phyloP scores from a whole-genome alignment of 345 rosid genomes.

The Garcia nutans region DNA sequence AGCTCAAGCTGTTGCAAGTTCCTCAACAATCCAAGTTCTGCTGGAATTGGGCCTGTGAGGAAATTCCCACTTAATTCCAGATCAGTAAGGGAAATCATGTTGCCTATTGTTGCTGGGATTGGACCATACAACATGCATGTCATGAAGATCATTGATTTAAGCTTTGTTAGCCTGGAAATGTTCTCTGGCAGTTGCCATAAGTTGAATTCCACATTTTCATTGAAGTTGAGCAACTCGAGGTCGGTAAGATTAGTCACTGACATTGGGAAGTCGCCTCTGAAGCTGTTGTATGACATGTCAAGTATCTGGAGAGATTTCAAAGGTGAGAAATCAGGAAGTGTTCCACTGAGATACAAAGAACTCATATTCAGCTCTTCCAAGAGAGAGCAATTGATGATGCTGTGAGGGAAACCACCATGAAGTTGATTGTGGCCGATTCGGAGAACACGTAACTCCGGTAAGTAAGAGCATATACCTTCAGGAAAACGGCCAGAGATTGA shows the following conservation, averaged over 20 bases:
- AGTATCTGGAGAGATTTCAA: constrained; percentile 23
- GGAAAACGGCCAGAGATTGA: constrained; percentile 69
- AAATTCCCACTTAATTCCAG: constrained; percentile 83
- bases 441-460: constrained; percentile 67
- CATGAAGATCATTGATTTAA: constrained; percentile 57
- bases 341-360: constrained; percentile 16
- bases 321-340: constrained; percentile 31
- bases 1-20: constrained; percentile 78
- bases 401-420: constrained; percentile 47
- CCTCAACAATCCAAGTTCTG: constrained; percentile 66
- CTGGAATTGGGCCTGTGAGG: constrained; percentile 64
- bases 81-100: constrained; percentile 79
- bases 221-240: constrained; percentile 31
- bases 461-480: constrained; percentile 54
- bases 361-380: constrained; percentile 45
- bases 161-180: constrained; percentile 43
- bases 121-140: constrained; percentile 63
- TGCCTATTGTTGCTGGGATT: constrained; percentile 73
- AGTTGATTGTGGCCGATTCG: constrained; percentile 58
- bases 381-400: constrained; percentile 63
- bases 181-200: constrained; percentile 32
- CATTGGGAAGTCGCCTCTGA: constrained; percentile 30
- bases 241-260: constrained; percentile 29
- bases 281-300: constrained; percentile 30
- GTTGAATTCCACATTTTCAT: constrained; percentile 23